Conservation (phyloP, 768 basidiomycete genomes). For the Mycena filopes region DNA sequence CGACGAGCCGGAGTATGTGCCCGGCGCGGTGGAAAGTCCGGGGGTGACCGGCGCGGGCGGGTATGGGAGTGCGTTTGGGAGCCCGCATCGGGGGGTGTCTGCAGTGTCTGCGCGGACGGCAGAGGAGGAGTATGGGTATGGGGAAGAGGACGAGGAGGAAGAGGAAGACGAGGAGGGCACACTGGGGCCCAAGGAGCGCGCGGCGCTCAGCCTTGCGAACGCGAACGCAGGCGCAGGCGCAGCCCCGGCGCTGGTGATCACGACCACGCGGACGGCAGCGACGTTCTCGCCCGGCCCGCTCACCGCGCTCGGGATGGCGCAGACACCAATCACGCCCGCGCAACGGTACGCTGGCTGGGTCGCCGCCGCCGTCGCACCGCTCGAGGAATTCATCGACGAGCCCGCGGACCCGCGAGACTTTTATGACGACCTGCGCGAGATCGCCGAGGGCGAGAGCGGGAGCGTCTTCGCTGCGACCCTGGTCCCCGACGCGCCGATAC, state of each 20-base stretch:
- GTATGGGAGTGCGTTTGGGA: conserved; percentile 18
- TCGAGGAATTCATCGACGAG: conserved; percentile 73
- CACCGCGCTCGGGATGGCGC: conserved; percentile 31
- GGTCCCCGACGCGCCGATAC: conserved; percentile 45
- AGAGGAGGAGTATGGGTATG: neutral
- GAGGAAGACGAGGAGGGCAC: conserved; percentile 34
- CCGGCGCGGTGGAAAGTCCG: conserved; percentile 33
- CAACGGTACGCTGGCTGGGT: conserved; percentile 73
- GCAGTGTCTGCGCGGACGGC: neutral
- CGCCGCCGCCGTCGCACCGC: conserved; percentile 65
- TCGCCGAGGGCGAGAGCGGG: conserved; percentile 87
- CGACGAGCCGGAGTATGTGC: conserved; percentile 25
- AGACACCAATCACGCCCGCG: conserved; percentile 41
- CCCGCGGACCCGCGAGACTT: conserved; percentile 68
- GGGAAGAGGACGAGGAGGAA: conserved; percentile 33
- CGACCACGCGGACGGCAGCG: conserved; percentile 29
- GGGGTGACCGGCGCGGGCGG: conserved; percentile 1
- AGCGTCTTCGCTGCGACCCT: conserved; percentile 61
- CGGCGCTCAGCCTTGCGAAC: conserved; percentile 2
- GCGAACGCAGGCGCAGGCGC: neutral
- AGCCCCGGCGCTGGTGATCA: conserved; percentile 42
- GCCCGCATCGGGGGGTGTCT: neutral
- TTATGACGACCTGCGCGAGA: conserved; percentile 77
- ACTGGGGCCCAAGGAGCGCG: conserved; percentile 25
- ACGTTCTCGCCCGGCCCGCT: conserved; percentile 34